Base-by-base conservation (phyloP, 805 yeast species). In the Starmerella vaccinii region DNA sequence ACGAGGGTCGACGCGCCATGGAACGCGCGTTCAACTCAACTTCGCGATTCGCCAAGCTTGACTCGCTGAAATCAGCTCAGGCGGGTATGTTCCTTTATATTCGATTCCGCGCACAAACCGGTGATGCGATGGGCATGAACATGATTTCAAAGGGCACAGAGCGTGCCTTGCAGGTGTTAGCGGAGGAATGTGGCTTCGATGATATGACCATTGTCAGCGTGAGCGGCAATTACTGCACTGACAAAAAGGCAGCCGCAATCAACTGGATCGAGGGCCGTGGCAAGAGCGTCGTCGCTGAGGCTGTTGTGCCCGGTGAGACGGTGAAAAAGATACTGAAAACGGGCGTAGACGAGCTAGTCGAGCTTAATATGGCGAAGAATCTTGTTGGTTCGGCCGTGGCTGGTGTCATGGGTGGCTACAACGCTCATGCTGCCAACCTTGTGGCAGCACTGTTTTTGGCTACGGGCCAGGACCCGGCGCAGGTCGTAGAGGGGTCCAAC, bases 81-180 rank as follows among this genome's bases (percentile, higher is more conserved):
- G 98, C 99, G 16, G 98, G 99, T 27, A 83, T 83, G 45, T 73
- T 84, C 59, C 73, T 92, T 61, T 92, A 78, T 63, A 82, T 92
- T 60, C 80, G 99, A 63, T 92, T 92, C 74, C 80, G 89, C 66
- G 94, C 99, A n/a, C 88, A 95, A 35, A 92, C 99, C 18, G 99
- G 99, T 68, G 99, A 92, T 72, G 99, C 99, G 18, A 92, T 92
- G 99, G 99, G 99, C 57, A 92, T 92, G 99, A 92, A 92, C 67
- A 92, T 92, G 99, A 92, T 92, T 55, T 90, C 97, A 26, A 92
- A 92, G 70, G 99, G 98, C 68, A 96, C 88, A 42, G 99, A 92
- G 65, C 75, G 73, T 65, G 78, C 96, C 0, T 76, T 92, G 63
- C 80, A 81, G 55, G 79, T 76, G 65, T 87, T 92, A 95, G 78